Conservation (phyloP, 441 rosid genomes). For the Theobroma grandiflorum region DNA sequence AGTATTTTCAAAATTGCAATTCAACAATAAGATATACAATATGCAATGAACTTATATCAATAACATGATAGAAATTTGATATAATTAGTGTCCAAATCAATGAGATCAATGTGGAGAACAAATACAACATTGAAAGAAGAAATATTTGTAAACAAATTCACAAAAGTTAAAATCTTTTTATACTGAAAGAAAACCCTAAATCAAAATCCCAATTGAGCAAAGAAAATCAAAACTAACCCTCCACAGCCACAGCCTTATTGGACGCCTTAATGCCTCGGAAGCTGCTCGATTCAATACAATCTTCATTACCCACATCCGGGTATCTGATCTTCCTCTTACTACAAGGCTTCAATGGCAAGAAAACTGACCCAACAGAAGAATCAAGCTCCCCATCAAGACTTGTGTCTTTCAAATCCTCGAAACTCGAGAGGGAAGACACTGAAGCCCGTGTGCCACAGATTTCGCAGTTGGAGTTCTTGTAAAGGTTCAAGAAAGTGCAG, state of each 20-base stretch:
- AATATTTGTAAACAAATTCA: neutral
- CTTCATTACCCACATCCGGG: constrained; percentile 31
- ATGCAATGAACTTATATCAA: neutral
- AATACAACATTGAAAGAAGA: neutral
- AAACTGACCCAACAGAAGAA: constrained; percentile 83
- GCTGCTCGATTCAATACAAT: constrained; percentile 38
- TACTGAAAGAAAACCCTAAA: neutral
- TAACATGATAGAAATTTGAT: neutral
- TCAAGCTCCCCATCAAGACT: constrained; percentile 48
- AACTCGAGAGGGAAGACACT: constrained; percentile 48
- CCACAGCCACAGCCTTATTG: constrained; percentile 43
- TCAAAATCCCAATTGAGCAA: neutral
- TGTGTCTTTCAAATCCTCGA: constrained; percentile 61
- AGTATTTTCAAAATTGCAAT: too few relatives aligned
- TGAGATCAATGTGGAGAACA: neutral
- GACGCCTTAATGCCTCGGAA: constrained; percentile 45
- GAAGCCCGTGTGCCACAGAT: constrained; percentile 70
- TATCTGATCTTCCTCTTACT: constrained; percentile 63
- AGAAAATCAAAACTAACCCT: constrained; percentile 46
- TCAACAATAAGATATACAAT: neutral
- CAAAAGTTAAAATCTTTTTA: neutral
- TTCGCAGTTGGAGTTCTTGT: constrained; percentile 68
- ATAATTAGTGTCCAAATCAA: neutral
- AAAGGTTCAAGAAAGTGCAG: constrained; percentile 86
- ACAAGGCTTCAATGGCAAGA: constrained; percentile 76